phyloP scores from a whole-genome alignment of 495 filamentous ascomycete species.

The Bombardia bombarda region DNA sequence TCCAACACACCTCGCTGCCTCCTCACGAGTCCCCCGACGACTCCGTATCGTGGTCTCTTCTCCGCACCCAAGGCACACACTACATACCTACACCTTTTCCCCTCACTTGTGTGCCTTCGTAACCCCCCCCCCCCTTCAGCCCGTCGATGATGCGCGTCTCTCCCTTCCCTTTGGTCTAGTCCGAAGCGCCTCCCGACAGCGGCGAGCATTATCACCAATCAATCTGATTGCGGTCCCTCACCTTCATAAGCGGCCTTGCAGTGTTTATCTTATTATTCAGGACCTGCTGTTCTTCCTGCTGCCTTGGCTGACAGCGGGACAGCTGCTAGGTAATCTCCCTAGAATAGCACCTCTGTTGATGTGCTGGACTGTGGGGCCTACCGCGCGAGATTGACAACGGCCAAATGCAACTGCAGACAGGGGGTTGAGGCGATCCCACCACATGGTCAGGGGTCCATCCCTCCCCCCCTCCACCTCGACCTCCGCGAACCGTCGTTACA shows the following conservation, averaged over 20 bases:
- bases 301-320: background rate
- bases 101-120: slow-evolving; percentile 8
- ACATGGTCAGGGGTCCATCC: slow-evolving; percentile 13
- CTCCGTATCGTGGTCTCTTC: slow-evolving; percentile 10
- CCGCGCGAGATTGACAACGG: slow-evolving; percentile 13
- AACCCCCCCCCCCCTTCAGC: background rate
- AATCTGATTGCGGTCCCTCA: too few relatives aligned
- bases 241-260: too few relatives aligned
- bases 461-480: slow-evolving; percentile 7
- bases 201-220: too few relatives aligned
- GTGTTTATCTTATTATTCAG: too few relatives aligned
- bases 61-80: slow-evolving; percentile 9
- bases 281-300: too few relatives aligned
- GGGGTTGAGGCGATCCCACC: background rate
- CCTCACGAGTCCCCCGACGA: background rate
- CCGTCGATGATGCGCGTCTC: too few relatives aligned
- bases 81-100: slow-evolving; percentile 9
- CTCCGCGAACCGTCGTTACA: slow-evolving; percentile 21
- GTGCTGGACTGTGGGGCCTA: slow-evolving; percentile 3
- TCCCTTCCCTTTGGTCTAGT: too few relatives aligned
- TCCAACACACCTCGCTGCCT: background rate
- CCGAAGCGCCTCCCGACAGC: too few relatives aligned
- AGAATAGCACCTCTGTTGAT: slow-evolving; percentile 1
- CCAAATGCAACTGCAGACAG: slow-evolving; percentile 3
- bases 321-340: slow-evolving; percentile 11